Evolutionary conservation across 176 grass and related monocot genomes (phyloP), one percentile per base, ranked within the genome.

Genomic region (Echinochloa phyllopogon): DNA sequence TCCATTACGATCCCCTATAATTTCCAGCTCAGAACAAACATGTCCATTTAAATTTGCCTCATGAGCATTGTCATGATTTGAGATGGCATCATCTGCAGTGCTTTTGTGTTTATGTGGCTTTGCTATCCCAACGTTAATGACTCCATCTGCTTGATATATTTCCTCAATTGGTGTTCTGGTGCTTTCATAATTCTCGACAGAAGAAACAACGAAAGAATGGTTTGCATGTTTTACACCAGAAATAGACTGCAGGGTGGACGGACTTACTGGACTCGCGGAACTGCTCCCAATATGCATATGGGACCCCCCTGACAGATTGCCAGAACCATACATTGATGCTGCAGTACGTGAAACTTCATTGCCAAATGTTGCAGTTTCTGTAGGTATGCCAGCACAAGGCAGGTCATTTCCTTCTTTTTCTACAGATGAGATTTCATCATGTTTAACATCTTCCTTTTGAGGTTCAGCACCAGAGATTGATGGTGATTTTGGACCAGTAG

Each of bases 401-500:
- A 33, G 23, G 17, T 5, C 64, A 75, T 77, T 62, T 53, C 65
- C 60, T 49, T 72, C 83, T 41, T 49, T 76, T 49, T 52, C 13
- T 63, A 65, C 64, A 37, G 6, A 69, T 83, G 45, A 63, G 57
- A 55, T 65, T 57, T 66, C 50, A 70, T 49, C 36, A 48, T 56
- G 69, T 65, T 61, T 70, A 55, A 24, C 64, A 49, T 65, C 70
- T 82, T 83, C 77, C 18, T 65, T 83, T 70, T 7, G 79, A 77
- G n/a, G 11, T 64, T 24, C 70, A 11, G 65, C 74, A 47, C 36
- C 45, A 64, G 58, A 74, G 41, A 24, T 74, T 6, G 12, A 62
- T 53, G 75, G 64, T 76, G 48, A 24, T 87, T 87, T 86, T 87
- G 33, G 76, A 86, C 18, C 10, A 73, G 24, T 72, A 70, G 48